phyloP scores from a whole-genome alignment of 345 rosid genomes.

The Arabidopsis suecica region DNA sequence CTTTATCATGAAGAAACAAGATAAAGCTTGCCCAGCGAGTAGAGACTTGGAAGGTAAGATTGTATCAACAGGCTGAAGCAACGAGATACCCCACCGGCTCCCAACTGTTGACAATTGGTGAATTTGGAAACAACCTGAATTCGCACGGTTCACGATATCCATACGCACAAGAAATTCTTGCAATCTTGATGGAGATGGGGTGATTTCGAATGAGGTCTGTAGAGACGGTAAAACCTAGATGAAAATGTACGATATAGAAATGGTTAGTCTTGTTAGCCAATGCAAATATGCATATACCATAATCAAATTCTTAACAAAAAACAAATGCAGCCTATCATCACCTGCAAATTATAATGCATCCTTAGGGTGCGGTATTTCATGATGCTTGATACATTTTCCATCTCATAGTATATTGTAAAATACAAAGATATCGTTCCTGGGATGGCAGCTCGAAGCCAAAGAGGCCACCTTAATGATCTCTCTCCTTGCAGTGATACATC shows the following conservation, averaged over 20 bases:
- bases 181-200: slow-evolving; percentile 81
- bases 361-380: slow-evolving; percentile 89
- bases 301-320: not conserved
- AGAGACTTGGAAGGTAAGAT: slow-evolving; percentile 66
- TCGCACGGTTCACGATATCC: slow-evolving; percentile 83
- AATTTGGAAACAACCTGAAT: slow-evolving; percentile 71
- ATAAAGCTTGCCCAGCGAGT: slow-evolving; percentile 81
- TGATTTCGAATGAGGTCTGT: slow-evolving; percentile 75
- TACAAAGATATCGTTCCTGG: slow-evolving; percentile 75
- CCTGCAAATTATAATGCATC: slow-evolving; percentile 81
- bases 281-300: slow-evolving; percentile 16
- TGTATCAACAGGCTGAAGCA: slow-evolving; percentile 72
- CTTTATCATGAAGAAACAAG: slow-evolving; percentile 87
- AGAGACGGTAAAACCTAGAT: slow-evolving; percentile 80
- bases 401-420: slow-evolving; percentile 83
- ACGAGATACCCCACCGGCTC: slow-evolving; percentile 77
- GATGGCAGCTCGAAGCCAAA: slow-evolving; percentile 94
- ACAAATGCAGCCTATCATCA: slow-evolving; percentile 39
- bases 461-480: slow-evolving; percentile 78
- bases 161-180: slow-evolving; percentile 82
- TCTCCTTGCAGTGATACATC: slow-evolving; percentile 60
- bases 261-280: slow-evolving; percentile 30
- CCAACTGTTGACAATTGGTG: slow-evolving; percentile 84
- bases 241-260: slow-evolving; percentile 20
- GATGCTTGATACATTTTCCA: slow-evolving; percentile 68